These are phyloP conservation scores for Fusarium haematococcum DNA, from an alignment of 2,329 filamentous ascomycete species.

Conservation along the genomic window DNA sequence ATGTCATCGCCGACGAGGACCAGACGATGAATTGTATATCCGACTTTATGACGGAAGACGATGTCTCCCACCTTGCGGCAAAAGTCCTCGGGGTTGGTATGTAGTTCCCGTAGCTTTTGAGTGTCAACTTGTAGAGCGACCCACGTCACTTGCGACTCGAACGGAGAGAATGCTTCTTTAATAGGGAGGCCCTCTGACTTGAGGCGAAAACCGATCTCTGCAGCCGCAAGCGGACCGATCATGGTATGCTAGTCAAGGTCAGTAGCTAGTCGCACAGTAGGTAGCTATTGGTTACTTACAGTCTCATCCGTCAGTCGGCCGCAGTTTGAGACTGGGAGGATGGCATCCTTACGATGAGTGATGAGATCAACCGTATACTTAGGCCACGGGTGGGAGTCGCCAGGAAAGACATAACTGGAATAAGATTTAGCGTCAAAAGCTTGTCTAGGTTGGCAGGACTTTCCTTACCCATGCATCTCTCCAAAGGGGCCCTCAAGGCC, in stretches of 20 bases:
- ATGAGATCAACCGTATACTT: constrained; percentile 20
- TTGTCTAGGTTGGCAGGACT: too few relatives aligned
- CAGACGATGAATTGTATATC: constrained; percentile 57
- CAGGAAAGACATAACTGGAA: constrained; percentile 24
- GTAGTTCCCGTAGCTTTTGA: constrained; percentile 65
- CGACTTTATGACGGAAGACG: constrained; percentile 55
- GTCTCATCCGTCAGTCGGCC: constrained; percentile 28
- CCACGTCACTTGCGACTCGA: constrained; percentile 62
- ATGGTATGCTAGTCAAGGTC: constrained; percentile 14
- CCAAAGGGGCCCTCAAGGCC: constrained; percentile 25
- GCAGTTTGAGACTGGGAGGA: constrained; percentile 22
- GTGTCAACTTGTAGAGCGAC: constrained; percentile 67
- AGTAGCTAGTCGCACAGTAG: not conserved
- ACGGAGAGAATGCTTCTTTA: constrained; percentile 56
- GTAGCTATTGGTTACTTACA: not conserved
- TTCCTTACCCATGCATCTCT: constrained; percentile 45
- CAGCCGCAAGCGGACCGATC: constrained; percentile 34
- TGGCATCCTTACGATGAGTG: constrained; percentile 24
- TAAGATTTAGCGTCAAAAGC: not conserved
- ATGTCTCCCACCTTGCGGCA: constrained; percentile 55
- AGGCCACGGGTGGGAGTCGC: constrained; percentile 11
- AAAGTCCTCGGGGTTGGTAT: constrained; percentile 58
- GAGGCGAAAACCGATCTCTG: constrained; percentile 22
- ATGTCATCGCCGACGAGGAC: constrained; percentile 62
- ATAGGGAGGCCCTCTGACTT: constrained; percentile 53